Percentiles rank a stretch among this genome's conserved stretches.
Conservation (phyloP, 1,284 basidiomycete species). For the Pterulicium gracile region DNA sequence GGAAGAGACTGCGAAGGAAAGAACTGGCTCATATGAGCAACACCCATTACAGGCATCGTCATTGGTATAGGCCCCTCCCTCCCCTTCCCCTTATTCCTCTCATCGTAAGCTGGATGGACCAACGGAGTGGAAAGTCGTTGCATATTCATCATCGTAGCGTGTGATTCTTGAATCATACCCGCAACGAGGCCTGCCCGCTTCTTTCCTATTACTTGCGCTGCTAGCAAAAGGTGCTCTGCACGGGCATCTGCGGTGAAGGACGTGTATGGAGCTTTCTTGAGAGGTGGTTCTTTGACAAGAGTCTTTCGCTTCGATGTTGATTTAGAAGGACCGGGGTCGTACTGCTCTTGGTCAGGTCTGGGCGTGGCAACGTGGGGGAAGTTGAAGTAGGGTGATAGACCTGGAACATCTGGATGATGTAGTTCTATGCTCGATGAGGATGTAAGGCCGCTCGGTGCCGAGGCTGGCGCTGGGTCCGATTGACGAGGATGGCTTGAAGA, state of each 20-base stretch:
- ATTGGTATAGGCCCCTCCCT: too few species aligned
- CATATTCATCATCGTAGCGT: not conserved
- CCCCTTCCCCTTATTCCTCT: too few species aligned
- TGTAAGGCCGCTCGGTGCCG: not conserved
- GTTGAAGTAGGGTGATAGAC: not conserved
- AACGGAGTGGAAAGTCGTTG: too few species aligned
- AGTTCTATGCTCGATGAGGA: constrained; percentile 14
- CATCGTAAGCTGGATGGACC: too few species aligned
- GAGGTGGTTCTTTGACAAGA: not conserved
- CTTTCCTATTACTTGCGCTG: constrained; percentile 35
- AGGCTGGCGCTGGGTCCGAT: not conserved
- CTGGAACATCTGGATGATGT: constrained; percentile 11
- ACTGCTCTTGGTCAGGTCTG: not conserved
- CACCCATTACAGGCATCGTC: not conserved
- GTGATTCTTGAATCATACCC: constrained; percentile 17
- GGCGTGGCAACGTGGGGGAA: not conserved
- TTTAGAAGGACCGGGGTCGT: not conserved
- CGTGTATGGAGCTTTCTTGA: constrained; percentile 13
- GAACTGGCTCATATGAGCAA: not conserved
- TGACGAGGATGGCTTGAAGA: too few species aligned
- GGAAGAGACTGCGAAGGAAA: not conserved
- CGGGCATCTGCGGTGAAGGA: constrained; percentile 31
- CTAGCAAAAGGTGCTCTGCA: constrained; percentile 34
- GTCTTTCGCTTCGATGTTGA: not conserved
- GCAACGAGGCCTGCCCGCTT: constrained; percentile 28